Evolutionary conservation across 2,329 filamentous ascomycete species (phyloP).

Genomic region (Colletotrichum agaves): DNA sequence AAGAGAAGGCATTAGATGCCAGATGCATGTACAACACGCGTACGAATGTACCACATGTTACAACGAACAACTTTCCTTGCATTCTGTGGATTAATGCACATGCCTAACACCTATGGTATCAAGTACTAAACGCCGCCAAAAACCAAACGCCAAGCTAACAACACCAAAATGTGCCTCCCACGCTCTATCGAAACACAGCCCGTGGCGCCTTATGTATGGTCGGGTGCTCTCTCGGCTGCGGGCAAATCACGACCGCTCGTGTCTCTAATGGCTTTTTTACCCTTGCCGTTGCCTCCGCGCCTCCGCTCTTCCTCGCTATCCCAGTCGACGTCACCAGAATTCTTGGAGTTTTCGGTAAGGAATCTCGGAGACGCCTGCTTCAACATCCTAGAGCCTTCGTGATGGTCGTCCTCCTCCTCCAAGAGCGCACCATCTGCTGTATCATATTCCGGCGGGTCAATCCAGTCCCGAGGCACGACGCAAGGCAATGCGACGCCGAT

Average conservation of each 20-base stretch:
- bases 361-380: constrained; percentile 45
- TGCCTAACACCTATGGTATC: constrained; percentile 35
- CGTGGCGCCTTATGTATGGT: neutral
- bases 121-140: constrained; percentile 32
- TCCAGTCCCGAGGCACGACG: constrained; percentile 84
- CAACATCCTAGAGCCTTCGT: constrained; percentile 71
- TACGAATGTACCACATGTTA: constrained; percentile 49
- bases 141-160: constrained; percentile 20
- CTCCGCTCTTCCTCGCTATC: constrained; percentile 58
- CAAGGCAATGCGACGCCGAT: constrained; percentile 85
- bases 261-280: constrained; percentile 59
- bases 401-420: constrained; percentile 62
- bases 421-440: constrained; percentile 77
- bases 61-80: constrained; percentile 34
- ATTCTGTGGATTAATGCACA: constrained; percentile 29
- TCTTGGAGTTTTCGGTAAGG: constrained; percentile 42
- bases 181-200: neutral
- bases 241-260: constrained; percentile 62
- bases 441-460: constrained; percentile 81
- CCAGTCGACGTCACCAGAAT: constrained; percentile 50
- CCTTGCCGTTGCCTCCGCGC: constrained; percentile 53
- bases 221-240: constrained; percentile 62
- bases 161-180: constrained; percentile 11
- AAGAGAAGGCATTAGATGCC: neutral
- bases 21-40: constrained; percentile 48